Evolutionary conservation across 1,284 basidiomycete species (phyloP), one percentile per base, ranked within the genome.

Genomic region (Takashimella koratensis): DNA sequence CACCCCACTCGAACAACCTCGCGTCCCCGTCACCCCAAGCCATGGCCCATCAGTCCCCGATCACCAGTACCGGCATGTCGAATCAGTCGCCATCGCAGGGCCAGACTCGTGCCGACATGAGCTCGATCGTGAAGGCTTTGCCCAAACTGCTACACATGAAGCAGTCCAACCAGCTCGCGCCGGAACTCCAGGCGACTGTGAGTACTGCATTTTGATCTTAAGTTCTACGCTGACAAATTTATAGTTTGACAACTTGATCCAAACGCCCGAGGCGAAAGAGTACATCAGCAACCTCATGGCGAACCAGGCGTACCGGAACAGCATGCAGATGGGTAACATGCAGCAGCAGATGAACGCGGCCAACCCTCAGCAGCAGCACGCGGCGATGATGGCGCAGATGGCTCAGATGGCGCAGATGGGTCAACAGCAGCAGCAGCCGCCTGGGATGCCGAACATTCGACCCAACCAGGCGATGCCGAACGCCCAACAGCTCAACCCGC

Each of bases 161-260:
- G 26, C 55, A 60, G 43, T 13, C 45, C 3, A 55, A 55, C 2
- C 47, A 50, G 27, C 56, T 60, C 53, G 47, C 44, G 4, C 50
- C 55, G 8, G 58, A 60, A n/a, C 51, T 57, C 52, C 50, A 51
- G 30, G 54, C 56, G 51, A 52, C 53, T 2, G 58, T 57, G 24
- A 53, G 58, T 48, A 6, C 3, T 24, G 12, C 23, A 16, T 51
- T 21, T 41, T 43, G 4, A 43, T 43, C 3, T 5, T 43, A n/a
- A n/a, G n/a, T n/a, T n/a, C n/a, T n/a, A n/a, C n/a, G n/a, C n/a
- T n/a, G n/a, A n/a, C n/a, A n/a, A n/a, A n/a, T n/a, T 36, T 10
- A 20, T 47, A 60, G 58, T 60, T 60, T 27, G 58, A 60, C 51
- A 30, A 44, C 5, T 51, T 60, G 11, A 25, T 60, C 12, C 45